Base-by-base conservation (phyloP, 2,329 filamentous ascomycete genomes). In the Cryphonectria naterciae region DNA sequence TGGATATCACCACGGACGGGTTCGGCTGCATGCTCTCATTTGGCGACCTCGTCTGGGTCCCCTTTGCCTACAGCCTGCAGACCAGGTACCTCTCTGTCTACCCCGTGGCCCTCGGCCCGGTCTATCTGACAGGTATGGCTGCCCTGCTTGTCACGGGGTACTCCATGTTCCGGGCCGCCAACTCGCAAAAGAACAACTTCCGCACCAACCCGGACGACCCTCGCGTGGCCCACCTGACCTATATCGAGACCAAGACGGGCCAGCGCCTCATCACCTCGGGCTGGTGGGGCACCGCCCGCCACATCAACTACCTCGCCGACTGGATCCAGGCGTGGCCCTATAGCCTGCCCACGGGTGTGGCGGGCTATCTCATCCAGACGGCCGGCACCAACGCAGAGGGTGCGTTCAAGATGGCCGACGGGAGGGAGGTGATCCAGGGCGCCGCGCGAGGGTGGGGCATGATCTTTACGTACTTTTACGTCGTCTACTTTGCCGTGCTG, bases 21-120 rank as follows among this genome's bases (percentile, higher is more conserved):
- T 97, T 98, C 76, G 95, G 95, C 68, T 94, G 94, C 84, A 98
- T 98, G 95, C 87, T 98, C 46, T 86, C 93, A 1, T 98, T 98
- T 79, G 95, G 94, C 69, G 95, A 98, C 77, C 86, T 98, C 7
- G 93, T 92, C 73, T 98, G 95, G 95, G 88, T 98, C 2, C 95
- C 95, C 0, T 97, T 97, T 79, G 86, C 93, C 71, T 98, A 97
- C 85, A 92, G 90, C 25, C 85, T 93, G 49, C 95, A 97, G 81
- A 90, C 92, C 10, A 90, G 93, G 60, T 98, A 98, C 80, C 89
- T 98, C 7, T 88, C 94, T 0, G 86, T 92, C 15, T 92, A 97
- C 80, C 95, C 95, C 0, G 84, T 94, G 19, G 86, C 91, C n/a
- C 90, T 98, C 7, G 94, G 94, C 1, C 83, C 88, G 49, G 76